phyloP scores from a whole-genome alignment of 139 green algal genomes.

The Micromonas commoda region DNA sequence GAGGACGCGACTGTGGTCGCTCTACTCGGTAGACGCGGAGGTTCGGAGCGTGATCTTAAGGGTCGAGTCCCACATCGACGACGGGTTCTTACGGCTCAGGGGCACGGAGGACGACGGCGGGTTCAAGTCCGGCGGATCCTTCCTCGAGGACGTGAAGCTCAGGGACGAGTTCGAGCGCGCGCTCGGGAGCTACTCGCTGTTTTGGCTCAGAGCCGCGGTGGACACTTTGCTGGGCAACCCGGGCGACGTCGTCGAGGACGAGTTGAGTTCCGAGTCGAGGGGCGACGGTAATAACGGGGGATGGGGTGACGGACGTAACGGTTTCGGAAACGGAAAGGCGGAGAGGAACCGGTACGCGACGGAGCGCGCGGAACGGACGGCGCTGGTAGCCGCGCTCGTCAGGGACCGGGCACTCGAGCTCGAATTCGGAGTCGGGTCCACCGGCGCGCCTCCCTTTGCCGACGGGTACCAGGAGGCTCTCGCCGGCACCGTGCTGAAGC shows the following conservation, averaged over 20 bases:
- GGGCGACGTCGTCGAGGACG: neutral
- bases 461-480: conserved; percentile 16
- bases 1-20: neutral
- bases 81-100: neutral
- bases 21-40: conserved; percentile 13
- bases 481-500: neutral
- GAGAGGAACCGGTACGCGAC: neutral
- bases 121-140: neutral
- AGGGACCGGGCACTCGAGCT: conserved; percentile 6
- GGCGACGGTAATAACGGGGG: no score
- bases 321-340: neutral
- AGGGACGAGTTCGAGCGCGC: conserved; percentile 1
- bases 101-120: neutral
- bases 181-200: neutral
- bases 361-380: neutral
- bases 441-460: neutral
- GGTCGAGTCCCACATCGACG: neutral
- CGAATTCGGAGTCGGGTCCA: neutral
- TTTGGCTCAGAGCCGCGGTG: conserved; percentile 7
- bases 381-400: neutral
- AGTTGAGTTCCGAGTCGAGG: no score
- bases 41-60: neutral
- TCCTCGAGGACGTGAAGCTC: conserved; percentile 1
- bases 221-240: conserved; percentile 2
- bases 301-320: no score